Conservation (phyloP, 306 rosid species). For the Rubus parviflorus region DNA sequence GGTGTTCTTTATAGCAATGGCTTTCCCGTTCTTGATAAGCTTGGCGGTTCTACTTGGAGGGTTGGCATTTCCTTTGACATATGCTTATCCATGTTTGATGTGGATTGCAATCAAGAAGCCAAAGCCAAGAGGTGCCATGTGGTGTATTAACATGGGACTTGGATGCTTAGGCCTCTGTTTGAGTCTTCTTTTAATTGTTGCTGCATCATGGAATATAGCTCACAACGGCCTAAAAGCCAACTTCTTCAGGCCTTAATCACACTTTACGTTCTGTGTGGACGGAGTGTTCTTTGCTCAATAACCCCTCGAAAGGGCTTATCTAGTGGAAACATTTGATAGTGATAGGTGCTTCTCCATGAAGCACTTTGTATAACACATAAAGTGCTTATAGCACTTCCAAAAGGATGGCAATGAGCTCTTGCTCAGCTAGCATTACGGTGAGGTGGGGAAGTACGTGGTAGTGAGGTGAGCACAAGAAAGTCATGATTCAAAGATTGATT, state of each 20-base stretch:
- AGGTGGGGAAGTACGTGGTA: neutral
- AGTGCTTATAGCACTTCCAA: neutral
- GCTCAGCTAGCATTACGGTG: neutral
- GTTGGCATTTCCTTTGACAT: constrained; percentile 56
- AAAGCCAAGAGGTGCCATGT: constrained; percentile 9
- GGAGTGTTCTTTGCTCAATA: neutral
- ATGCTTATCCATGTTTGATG: constrained; percentile 74
- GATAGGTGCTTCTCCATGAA: too few species aligned
- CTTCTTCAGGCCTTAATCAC: constrained; percentile 51
- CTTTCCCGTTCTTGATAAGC: constrained; percentile 59
- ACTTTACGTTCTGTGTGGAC: neutral
- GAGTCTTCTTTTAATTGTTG: constrained; percentile 38
- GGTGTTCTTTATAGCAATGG: constrained; percentile 43
- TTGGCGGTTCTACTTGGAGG: constrained; percentile 51
- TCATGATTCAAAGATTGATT: too few species aligned
- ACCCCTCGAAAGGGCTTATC: too few species aligned
- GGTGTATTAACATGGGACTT: constrained; percentile 44
- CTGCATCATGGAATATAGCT: constrained; percentile 41
- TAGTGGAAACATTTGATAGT: too few species aligned
- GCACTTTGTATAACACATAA: neutral
- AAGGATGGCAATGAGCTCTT: neutral
- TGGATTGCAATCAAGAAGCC: constrained; percentile 68
- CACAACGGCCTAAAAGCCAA: constrained; percentile 45
- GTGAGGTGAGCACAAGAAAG: neutral
- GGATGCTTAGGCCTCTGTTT: constrained; percentile 55